These are phyloP conservation scores for Iodosphaeria phyllophila DNA, from an alignment of 2,329 filamentous ascomycete species.

Conservation along the genomic window DNA sequence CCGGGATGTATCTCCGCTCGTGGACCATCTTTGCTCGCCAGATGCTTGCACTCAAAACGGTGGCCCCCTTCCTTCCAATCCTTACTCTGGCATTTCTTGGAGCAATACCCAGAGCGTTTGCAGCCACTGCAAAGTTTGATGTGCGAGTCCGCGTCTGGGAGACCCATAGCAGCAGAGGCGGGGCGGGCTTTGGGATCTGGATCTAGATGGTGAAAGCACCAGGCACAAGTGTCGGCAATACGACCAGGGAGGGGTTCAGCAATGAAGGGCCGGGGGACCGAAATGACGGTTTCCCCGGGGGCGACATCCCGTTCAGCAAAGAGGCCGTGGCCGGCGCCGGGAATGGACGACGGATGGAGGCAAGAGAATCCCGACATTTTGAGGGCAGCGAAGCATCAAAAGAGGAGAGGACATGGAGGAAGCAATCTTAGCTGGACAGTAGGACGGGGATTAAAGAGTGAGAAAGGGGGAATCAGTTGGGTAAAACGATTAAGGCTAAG, in stretches of 20 bases:
- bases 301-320: constrained; percentile 9
- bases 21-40: too few relatives aligned
- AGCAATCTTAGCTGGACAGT: not conserved
- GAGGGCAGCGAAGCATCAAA: constrained; percentile 10
- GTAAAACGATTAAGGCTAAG: constrained; percentile 1
- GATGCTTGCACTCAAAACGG: constrained; percentile 11
- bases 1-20: too few relatives aligned
- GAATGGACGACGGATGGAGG: constrained; percentile 6
- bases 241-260: constrained; percentile 8
- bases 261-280: constrained; percentile 9
- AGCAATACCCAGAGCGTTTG: constrained; percentile 9
- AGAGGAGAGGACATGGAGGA: not conserved
- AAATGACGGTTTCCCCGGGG: constrained; percentile 8
- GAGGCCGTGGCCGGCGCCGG: constrained; percentile 9
- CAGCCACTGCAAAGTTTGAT: constrained; percentile 10
- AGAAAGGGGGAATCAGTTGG: constrained; percentile 1
- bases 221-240: constrained; percentile 10
- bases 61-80: constrained; percentile 13
- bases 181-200: constrained; percentile 6
- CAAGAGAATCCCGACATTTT: constrained; percentile 8
- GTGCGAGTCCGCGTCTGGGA: constrained; percentile 8
- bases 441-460: not conserved
- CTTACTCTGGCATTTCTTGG: constrained; percentile 10
- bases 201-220: constrained; percentile 10
- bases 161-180: constrained; percentile 8